Conservation (phyloP, 1,284 basidiomycete species). For the Sporisorium reilianum region DNA sequence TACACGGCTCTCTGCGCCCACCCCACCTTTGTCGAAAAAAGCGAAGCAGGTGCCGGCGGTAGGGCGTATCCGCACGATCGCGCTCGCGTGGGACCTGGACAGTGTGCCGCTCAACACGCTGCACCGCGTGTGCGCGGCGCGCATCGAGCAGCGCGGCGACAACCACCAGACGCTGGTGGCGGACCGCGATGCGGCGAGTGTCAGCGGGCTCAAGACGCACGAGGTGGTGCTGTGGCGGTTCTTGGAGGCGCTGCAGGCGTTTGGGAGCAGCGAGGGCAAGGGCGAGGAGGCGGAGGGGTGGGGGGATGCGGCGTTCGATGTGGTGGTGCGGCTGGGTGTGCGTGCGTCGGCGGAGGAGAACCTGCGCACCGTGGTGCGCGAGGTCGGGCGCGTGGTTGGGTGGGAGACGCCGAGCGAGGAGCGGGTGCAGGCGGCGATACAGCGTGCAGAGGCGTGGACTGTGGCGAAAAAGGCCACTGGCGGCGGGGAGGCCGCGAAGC, state of each 20-base stretch:
- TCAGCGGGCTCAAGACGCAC: slow-evolving; percentile 71
- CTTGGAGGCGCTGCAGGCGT: slow-evolving; percentile 76
- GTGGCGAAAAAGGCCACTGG: slow-evolving; percentile 13
- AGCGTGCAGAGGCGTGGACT: slow-evolving; percentile 35
- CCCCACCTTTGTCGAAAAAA: background rate
- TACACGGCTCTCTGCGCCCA: slow-evolving; percentile 12
- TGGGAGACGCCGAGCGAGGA: slow-evolving; percentile 27
- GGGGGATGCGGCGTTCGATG: slow-evolving; percentile 75
- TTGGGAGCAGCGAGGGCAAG: slow-evolving; percentile 70
- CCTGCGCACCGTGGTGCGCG: slow-evolving; percentile 21
- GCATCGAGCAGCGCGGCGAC: slow-evolving; percentile 57
- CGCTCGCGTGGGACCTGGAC: slow-evolving; percentile 58
- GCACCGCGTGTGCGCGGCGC: slow-evolving; percentile 50
- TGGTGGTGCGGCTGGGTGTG: slow-evolving; percentile 77
- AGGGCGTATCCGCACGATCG: slow-evolving; percentile 56
- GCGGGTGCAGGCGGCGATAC: slow-evolving; percentile 32
- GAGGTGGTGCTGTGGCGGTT: slow-evolving; percentile 84
- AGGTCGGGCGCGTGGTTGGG: slow-evolving; percentile 25
- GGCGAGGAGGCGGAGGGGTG: slow-evolving; percentile 66
- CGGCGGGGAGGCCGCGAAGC: background rate
- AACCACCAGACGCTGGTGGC: slow-evolving; percentile 64
- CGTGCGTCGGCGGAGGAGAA: slow-evolving; percentile 69
- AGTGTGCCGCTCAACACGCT: slow-evolving; percentile 52
- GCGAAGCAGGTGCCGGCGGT: slow-evolving; percentile 1
- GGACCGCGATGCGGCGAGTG: slow-evolving; percentile 14